phyloP scores from a whole-genome alignment of 1,139 yeast genomes.

The Nakaseomyces bracarensis region DNA sequence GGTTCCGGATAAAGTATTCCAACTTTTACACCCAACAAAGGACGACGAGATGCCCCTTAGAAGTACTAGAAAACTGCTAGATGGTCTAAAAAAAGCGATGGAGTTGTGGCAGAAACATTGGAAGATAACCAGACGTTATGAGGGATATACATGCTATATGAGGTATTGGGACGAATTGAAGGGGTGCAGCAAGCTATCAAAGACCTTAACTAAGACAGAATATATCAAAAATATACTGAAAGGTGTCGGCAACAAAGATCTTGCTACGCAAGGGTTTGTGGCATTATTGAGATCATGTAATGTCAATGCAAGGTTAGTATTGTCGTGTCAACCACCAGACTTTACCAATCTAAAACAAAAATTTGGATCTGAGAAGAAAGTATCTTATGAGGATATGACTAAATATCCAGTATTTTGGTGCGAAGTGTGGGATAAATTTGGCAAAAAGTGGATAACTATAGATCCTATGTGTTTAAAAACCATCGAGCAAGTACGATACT shows the following conservation, averaged over 20 bases:
- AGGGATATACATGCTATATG: constrained; percentile 41
- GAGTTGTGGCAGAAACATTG: constrained; percentile 54
- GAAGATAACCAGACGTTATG: constrained; percentile 36
- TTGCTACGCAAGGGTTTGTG: constrained; percentile 84
- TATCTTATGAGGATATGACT: constrained; percentile 11
- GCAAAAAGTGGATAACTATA: constrained; percentile 71
- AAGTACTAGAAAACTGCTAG: constrained; percentile 64
- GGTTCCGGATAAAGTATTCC: constrained; percentile 41
- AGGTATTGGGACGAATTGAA: constrained; percentile 50
- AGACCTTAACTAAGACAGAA: constrained; percentile 30
- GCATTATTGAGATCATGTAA: constrained; percentile 64
- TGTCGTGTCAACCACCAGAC: constrained; percentile 87
- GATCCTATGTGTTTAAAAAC: constrained; percentile 64
- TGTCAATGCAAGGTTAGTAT: constrained; percentile 63
- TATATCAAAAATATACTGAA: constrained; percentile 39
- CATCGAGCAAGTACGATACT: constrained; percentile 60
- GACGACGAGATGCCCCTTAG: constrained; percentile 33
- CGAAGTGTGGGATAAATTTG: constrained; percentile 80
- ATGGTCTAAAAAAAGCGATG: constrained; percentile 61
- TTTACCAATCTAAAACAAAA: constrained; percentile 40
- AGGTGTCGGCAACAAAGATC: constrained; percentile 64
- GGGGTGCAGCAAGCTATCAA: constrained; percentile 10
- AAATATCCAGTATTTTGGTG: constrained; percentile 79
- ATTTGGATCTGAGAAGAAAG: constrained; percentile 5
- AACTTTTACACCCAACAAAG: constrained; percentile 41